Evolutionary conservation across 2,329 filamentous ascomycete species (phyloP), one percentile per base, ranked within the genome.

Genomic region (Trichoderma guizhouense): DNA sequence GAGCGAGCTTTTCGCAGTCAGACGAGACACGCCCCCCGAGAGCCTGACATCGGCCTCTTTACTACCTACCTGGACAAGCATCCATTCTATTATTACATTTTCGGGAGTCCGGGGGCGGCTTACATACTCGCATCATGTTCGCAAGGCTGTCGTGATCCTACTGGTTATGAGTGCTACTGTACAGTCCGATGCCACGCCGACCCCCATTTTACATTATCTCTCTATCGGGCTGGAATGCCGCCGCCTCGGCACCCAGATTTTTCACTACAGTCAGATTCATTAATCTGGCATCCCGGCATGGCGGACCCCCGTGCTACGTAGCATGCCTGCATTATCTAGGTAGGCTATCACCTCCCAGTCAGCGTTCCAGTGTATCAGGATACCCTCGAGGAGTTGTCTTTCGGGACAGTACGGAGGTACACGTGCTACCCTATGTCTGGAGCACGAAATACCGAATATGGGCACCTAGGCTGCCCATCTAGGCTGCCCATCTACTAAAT

Each of bases 271-370:
- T 67, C 65, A 60, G 65, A 60, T 43, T 68, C 65, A 68, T 68
- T 60, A 68, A 68, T 68, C 65, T 60, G 65, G 65, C 65, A 68
- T 68, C 65, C 65, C 65, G 57, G 65, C 65, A 68, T 57, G 34
- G 34, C 65, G 65, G 65, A 21, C 34, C 55, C 65, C 24, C 26
- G 65, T 68, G 55, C 65, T 68, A 68, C 65, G 65, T 68, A 58
- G 65, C 34, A 68, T 68, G 28, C 12, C 64, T 57, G 64, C 64
- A 57, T 39, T 57, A 58, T 47, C 63, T 14, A 36, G 14, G 6
- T 14, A 36, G 39, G 15, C 39, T n/a, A 43, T 15, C 15, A 28
- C 55, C 55, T 30, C 9, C 55, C 55, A 58, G 55, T n/a, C 57
- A 60, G 57, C 57, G 21, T n/a, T 9, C 28, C 28, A 30, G 39